Conservation (phyloP, 1,284 basidiomycete genomes). For the Porogramme epimiltina region DNA sequence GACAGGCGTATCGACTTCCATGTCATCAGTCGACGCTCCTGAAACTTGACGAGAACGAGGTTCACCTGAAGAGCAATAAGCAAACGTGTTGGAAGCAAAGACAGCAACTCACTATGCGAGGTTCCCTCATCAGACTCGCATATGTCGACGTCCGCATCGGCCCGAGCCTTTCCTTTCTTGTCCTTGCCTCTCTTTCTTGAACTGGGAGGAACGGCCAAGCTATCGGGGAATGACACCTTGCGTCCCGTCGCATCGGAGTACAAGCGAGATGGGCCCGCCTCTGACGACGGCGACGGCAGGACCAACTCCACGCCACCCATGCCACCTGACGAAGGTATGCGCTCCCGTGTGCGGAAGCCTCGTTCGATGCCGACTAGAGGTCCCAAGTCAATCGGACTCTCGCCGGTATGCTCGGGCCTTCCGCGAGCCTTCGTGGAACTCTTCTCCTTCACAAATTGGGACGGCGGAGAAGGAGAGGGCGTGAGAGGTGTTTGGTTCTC, state of each 20-base stretch:
- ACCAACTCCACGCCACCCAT: conserved; percentile 65
- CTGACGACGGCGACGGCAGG: conserved; percentile 7
- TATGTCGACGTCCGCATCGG: conserved; percentile 13
- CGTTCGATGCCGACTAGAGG: conserved; percentile 67
- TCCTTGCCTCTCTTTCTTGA: conserved; percentile 27
- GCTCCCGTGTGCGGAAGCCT: conserved; percentile 65
- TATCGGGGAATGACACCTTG: conserved; percentile 20
- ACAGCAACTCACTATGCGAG: background rate
- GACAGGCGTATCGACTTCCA: conserved; percentile 19
- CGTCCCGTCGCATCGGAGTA: conserved; percentile 1
- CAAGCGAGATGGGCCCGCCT: conserved; percentile 23
- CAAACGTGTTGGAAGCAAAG: background rate
- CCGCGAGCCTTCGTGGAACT: conserved; percentile 3
- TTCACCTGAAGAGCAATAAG: background rate
- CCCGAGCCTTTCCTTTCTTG: conserved; percentile 34
- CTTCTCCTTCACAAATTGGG: conserved; percentile 18
- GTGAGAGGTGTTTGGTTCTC: conserved; percentile 42
- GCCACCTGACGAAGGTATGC: conserved; percentile 54
- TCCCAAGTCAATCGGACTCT: conserved; percentile 55
- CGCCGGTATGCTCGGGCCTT: conserved; percentile 4
- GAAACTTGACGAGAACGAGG: conserved; percentile 5
- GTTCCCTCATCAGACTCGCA: conserved; percentile 5
- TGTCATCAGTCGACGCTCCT: conserved; percentile 1
- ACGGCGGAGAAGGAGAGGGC: conserved; percentile 29
- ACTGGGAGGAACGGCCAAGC: conserved; percentile 5